phyloP scores from a whole-genome alignment of 1,284 basidiomycete genomes.

The Apiotrichum sp. region DNA sequence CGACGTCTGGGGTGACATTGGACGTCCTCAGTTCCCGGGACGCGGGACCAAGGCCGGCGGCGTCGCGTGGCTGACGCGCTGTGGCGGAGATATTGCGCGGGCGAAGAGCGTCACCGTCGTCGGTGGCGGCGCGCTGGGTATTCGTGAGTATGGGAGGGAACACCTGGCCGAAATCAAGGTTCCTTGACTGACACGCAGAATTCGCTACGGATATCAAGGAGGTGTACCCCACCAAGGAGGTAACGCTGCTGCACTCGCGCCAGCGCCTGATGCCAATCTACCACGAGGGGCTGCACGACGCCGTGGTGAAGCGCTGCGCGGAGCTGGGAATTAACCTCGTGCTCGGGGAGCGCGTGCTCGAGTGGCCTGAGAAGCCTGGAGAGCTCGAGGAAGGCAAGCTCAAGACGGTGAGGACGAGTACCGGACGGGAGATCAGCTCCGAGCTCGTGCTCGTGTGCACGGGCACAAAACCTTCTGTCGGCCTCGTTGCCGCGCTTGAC shows the following conservation, averaged over 20 bases:
- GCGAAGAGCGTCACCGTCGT: slow-evolving; percentile 47
- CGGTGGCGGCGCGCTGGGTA: slow-evolving; percentile 49
- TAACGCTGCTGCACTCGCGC: slow-evolving; percentile 51
- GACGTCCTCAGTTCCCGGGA: slow-evolving; percentile 8
- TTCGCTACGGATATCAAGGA: slow-evolving; percentile 50
- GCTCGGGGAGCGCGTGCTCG: slow-evolving; percentile 45
- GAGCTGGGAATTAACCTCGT: slow-evolving; percentile 47
- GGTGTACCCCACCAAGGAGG: slow-evolving; percentile 43
- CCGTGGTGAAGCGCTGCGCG: slow-evolving; percentile 37
- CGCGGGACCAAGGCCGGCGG: slow-evolving; percentile 38
- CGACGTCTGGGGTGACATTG: slow-evolving; percentile 37
- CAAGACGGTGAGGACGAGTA: slow-evolving; percentile 53
- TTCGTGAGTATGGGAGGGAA: slow-evolving; percentile 36
- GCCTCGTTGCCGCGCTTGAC: slow-evolving; percentile 49
- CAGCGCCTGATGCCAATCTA: slow-evolving; percentile 48
- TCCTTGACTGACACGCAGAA: slow-evolving; percentile 26
- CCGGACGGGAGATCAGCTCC: slow-evolving; percentile 57
- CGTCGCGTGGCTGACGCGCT: slow-evolving; percentile 23
- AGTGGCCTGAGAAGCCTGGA: slow-evolving; percentile 37
- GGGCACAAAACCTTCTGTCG: slow-evolving; percentile 65
- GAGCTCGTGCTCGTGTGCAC: slow-evolving; percentile 70
- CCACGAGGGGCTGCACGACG: slow-evolving; percentile 44
- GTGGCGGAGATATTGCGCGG: slow-evolving; percentile 31
- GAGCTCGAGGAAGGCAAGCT: slow-evolving; percentile 30
- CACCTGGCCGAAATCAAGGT: background rate